Conservation (phyloP, 306 rosid species). For the Trichosanthes truncata region DNA sequence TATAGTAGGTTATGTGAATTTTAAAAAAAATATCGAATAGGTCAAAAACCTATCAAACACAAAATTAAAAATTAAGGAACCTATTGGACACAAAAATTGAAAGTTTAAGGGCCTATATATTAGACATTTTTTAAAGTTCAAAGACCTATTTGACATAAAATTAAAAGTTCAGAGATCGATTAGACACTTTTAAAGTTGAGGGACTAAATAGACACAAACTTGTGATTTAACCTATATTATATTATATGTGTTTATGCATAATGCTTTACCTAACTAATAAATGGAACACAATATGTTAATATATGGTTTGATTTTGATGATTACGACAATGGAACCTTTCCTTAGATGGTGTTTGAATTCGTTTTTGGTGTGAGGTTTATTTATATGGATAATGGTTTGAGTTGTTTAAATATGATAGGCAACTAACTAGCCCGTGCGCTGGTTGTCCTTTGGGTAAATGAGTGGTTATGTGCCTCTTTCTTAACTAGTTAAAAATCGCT, state of each 20-base stretch:
- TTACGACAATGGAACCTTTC: background rate
- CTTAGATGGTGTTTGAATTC: background rate
- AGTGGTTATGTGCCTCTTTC: background rate
- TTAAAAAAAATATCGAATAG: no score
- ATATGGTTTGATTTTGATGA: background rate
- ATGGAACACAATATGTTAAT: background rate
- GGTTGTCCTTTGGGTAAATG: background rate
- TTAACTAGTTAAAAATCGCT: background rate
- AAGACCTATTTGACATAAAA: no score
- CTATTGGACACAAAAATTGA: no score
- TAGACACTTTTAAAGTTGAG: no score
- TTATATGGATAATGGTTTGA: background rate
- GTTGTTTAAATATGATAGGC: background rate
- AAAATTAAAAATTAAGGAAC: no score
- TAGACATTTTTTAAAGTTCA: no score
- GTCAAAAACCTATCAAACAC: no score
- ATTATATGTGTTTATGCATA: background rate
- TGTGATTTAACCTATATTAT: no score
- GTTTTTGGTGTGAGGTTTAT: background rate
- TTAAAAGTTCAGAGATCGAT: no score
- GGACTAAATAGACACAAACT: no score
- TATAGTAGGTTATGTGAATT: no score
- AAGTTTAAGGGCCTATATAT: no score
- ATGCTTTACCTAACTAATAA: constrained; percentile 5
- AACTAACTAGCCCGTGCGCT: background rate